phyloP scores from a whole-genome alignment of 306 rosid genomes.

The Vigna unguiculata region DNA sequence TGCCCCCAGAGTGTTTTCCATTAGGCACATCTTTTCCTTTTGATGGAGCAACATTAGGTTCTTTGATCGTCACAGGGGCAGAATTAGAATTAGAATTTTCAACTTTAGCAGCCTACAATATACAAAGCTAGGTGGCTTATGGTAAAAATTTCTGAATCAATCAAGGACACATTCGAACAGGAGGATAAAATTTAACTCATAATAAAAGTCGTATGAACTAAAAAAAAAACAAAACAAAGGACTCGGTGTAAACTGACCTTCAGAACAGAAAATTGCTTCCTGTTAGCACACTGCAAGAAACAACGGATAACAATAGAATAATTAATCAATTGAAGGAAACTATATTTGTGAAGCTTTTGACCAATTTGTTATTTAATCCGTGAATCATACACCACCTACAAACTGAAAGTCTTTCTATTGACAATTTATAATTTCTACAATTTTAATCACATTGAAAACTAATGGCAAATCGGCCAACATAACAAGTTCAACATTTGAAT shows the following conservation, averaged over 20 bases:
- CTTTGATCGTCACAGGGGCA: constrained; percentile 53
- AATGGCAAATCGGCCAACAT: not conserved
- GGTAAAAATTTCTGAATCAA: not conserved
- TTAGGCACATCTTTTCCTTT: constrained; percentile 26
- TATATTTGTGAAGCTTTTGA: constrained; percentile 19
- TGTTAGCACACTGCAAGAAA: constrained; percentile 61
- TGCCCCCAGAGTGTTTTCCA: constrained; percentile 43
- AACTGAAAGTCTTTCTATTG: constrained; percentile 12
- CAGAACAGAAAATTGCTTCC: constrained; percentile 56
- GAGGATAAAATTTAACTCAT: too few species aligned
- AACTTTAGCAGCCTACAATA: constrained; percentile 54
- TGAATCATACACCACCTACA: constrained; percentile 2
- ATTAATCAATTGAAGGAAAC: not conserved
- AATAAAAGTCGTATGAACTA: too few species aligned
- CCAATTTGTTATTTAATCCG: not conserved
- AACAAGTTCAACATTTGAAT: not conserved
- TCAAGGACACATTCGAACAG: constrained; percentile 24
- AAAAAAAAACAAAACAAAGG: not conserved
- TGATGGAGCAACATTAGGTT: constrained; percentile 48
- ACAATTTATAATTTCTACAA: not conserved
- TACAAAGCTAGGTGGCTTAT: constrained; percentile 35
- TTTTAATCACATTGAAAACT: constrained; percentile 8
- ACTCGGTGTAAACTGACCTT: constrained; percentile 41
- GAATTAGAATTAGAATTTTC: constrained; percentile 78
- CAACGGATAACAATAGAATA: constrained; percentile 33